Evolutionary conservation across 345 rosid species (phyloP).

Genomic region (Hypericum androsaemum): DNA sequence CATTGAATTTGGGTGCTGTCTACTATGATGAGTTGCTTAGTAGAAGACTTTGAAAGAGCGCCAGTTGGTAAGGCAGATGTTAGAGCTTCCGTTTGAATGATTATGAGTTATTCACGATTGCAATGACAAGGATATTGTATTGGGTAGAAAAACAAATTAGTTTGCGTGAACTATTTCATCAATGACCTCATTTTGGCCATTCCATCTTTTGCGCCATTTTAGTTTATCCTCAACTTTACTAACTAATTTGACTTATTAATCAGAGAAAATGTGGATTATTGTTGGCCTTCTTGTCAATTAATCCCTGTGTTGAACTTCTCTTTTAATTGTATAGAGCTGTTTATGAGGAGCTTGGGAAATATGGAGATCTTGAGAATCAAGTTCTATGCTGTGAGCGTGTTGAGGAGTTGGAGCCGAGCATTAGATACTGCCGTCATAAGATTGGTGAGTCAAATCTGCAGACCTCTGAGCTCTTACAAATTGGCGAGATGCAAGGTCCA

Average conservation of each 20-base stretch:
- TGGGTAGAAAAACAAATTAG: too few relatives aligned
- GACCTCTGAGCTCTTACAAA: constrained; percentile 78
- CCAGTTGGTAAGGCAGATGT: too few relatives aligned
- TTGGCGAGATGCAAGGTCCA: constrained; percentile 99
- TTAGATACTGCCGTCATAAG: constrained; percentile 87
- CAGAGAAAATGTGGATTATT: too few relatives aligned
- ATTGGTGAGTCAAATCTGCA: constrained; percentile 84
- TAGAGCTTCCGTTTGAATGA: too few relatives aligned
- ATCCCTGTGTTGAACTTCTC: too few relatives aligned
- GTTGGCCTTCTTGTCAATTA: too few relatives aligned
- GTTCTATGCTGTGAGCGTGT: constrained; percentile 88
- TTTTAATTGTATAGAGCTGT: constrained; percentile 51
- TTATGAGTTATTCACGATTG: too few relatives aligned
- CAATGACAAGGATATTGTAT: too few relatives aligned
- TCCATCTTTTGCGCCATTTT: background rate
- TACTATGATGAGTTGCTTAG: too few relatives aligned
- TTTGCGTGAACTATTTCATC: too few relatives aligned
- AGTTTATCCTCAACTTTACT: background rate
- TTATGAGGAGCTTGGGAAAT: constrained; percentile 94
- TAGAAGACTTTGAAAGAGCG: too few relatives aligned
- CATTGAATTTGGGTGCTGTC: too few relatives aligned
- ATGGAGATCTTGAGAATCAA: constrained; percentile 95
- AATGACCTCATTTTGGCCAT: background rate
- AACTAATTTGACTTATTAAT: background rate
- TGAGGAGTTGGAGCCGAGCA: constrained; percentile 95